Evolutionary conservation across 2,329 filamentous ascomycete genomes (phyloP).

Genomic region (Claviceps purpurea): DNA sequence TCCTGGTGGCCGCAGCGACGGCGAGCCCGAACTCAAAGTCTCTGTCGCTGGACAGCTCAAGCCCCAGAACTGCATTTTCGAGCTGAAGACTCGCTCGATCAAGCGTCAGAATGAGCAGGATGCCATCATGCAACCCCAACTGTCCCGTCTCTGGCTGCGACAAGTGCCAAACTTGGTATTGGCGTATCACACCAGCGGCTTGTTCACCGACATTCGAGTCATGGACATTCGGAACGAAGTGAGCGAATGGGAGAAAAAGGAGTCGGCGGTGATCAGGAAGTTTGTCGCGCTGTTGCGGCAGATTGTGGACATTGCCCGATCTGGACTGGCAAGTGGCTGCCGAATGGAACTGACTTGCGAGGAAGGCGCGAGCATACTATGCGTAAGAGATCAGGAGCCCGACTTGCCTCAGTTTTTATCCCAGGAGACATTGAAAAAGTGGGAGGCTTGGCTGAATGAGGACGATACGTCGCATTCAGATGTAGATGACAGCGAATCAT

Average conservation of each 20-base stretch:
- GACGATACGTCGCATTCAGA: not conserved
- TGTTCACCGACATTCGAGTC: not conserved
- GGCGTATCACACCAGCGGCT: constrained; percentile 21
- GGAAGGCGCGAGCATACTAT: not conserved
- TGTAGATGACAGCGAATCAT: not conserved
- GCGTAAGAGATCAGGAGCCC: not conserved
- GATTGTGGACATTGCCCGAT: not conserved
- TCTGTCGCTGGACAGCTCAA: not conserved
- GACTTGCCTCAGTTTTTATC: not conserved
- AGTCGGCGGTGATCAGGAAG: not conserved
- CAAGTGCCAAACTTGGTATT: constrained; percentile 27
- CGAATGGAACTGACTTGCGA: not conserved
- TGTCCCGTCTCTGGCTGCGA: constrained; percentile 29
- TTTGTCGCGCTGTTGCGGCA: not conserved
- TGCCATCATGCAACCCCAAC: constrained; percentile 18
- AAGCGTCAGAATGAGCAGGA: constrained; percentile 11
- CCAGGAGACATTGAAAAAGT: not conserved
- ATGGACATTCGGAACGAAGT: not conserved
- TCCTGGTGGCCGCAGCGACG: constrained; percentile 2
- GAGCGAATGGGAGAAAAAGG: not conserved
- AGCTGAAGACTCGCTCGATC: constrained; percentile 29
- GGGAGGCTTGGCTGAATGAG: not conserved
- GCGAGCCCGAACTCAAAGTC: constrained; percentile 10
- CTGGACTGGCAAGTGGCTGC: not conserved
- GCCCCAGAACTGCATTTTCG: constrained; percentile 22